Percentiles rank a stretch among this genome's conserved stretches.
These are phyloP conservation scores for Stachybotrys elegans DNA, from an alignment of 2,329 filamentous ascomycete genomes.

Conservation along the genomic window DNA sequence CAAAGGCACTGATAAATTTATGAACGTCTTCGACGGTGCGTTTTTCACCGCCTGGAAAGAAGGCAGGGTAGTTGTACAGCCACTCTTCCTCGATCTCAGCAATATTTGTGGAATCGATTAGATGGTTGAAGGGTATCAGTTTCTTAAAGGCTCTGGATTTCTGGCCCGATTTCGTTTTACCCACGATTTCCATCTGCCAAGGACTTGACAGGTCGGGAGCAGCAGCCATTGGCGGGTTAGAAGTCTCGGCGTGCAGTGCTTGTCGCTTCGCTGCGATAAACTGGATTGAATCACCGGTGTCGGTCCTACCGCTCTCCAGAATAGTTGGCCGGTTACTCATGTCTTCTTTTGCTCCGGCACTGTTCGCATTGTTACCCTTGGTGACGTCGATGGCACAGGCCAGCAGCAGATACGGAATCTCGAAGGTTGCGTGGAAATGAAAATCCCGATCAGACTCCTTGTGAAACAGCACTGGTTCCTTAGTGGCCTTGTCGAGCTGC, in stretches of 20 bases:
- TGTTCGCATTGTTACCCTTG: background rate
- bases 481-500: background rate
- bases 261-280: background rate
- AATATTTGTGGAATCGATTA: background rate
- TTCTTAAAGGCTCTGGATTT: background rate
- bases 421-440: background rate
- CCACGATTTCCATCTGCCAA: background rate
- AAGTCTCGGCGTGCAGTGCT: background rate
- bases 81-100: conserved; percentile 1
- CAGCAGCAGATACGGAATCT: conserved; percentile 1
- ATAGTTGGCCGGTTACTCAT: background rate
- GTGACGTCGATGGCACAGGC: background rate
- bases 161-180: background rate
- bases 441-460: background rate
- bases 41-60: background rate
- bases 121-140: background rate
- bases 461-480: background rate
- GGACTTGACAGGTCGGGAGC: background rate
- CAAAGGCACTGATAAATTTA: background rate
- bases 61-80: conserved; percentile 2
- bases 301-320: background rate
- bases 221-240: background rate
- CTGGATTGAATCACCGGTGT: background rate
- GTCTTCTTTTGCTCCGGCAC: background rate
- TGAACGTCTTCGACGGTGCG: background rate